Evolutionary conservation across 2,329 filamentous ascomycete species (phyloP).

Genomic region (Fusarium transvaalense): DNA sequence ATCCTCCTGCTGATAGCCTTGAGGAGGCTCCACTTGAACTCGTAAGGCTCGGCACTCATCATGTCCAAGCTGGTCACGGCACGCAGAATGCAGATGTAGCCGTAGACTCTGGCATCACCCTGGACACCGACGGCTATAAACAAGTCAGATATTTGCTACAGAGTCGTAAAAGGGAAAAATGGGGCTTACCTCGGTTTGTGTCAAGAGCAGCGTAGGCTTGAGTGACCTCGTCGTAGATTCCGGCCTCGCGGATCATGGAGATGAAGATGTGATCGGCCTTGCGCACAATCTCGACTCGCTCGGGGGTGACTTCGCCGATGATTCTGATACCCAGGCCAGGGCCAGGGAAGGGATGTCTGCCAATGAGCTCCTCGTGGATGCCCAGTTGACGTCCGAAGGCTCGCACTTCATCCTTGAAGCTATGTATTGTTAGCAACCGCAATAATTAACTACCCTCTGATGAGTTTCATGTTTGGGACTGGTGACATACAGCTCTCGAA

Average conservation of each 20-base stretch:
- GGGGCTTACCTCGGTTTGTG: conserved; percentile 32
- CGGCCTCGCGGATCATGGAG: conserved; percentile 75
- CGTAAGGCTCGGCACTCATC: conserved; percentile 74
- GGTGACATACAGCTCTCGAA: conserved; percentile 62
- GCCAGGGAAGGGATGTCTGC: conserved; percentile 79
- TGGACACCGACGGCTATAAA: conserved; percentile 53
- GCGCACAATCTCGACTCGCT: conserved; percentile 79
- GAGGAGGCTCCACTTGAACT: conserved; percentile 19
- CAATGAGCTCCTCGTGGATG: conserved; percentile 46
- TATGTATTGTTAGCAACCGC: conserved; percentile 16
- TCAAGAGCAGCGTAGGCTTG: conserved; percentile 49
- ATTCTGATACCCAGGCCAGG: conserved; percentile 80
- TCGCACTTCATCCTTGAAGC: conserved; percentile 81
- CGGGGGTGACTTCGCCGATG: conserved; percentile 82
- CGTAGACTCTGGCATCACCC: conserved; percentile 5
- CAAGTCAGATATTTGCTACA: conserved; percentile 23
- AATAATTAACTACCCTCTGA: conserved; percentile 5
- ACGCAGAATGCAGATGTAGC: conserved; percentile 44
- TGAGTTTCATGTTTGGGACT: background rate
- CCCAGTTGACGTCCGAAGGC: conserved; percentile 50
- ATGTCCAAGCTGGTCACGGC: conserved; percentile 62
- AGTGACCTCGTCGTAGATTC: conserved; percentile 62
- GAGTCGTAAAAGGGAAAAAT: background rate
- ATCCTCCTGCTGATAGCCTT: conserved; percentile 25
- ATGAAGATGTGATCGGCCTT: conserved; percentile 80